Evolutionary conservation across 169 alveolate species (phyloP).

Genomic region (Eimeria falciformis): DNA sequence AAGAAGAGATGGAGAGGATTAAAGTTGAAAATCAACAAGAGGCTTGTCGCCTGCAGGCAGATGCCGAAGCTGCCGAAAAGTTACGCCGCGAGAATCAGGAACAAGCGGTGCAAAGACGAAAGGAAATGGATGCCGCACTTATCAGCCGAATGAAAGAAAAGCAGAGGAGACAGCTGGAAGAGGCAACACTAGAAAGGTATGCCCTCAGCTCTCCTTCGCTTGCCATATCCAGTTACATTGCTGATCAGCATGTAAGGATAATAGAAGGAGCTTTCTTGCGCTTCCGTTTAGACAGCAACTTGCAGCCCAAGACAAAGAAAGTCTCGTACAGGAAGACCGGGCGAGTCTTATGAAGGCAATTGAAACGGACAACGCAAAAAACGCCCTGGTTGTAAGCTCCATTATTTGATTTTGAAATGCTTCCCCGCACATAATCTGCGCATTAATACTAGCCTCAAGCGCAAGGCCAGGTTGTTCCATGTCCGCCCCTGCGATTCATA

Average conservation of each 20-base stretch:
- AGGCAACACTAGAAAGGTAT: conserved; percentile 57
- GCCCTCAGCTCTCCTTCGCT: not conserved
- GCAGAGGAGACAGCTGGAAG: conserved; percentile 32
- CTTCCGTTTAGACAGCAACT: conserved; percentile 26
- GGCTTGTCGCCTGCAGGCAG: conserved; percentile 44
- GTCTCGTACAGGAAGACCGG: conserved; percentile 42
- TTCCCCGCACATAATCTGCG: not conserved
- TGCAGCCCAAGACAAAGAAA: conserved; percentile 33
- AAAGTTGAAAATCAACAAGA: conserved; percentile 24
- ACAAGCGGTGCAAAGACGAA: conserved; percentile 28
- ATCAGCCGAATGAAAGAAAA: conserved; percentile 29
- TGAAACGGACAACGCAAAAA: conserved; percentile 22
- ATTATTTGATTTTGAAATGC: not conserved
- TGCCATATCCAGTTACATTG: not conserved
- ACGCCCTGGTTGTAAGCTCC: conserved; percentile 22
- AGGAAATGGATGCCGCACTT: conserved; percentile 51
- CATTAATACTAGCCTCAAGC: not conserved
- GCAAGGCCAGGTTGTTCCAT: not conserved
- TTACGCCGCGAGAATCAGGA: conserved; percentile 35
- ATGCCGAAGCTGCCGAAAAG: conserved; percentile 29
- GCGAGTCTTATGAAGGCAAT: conserved; percentile 27
- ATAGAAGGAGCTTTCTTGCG: not conserved
- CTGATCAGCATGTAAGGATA: not conserved
- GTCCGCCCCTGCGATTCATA: not conserved
- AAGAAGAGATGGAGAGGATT: conserved; percentile 48